Conservation (phyloP, 768 basidiomycete genomes). For the Rhodotorula paludigena region DNA sequence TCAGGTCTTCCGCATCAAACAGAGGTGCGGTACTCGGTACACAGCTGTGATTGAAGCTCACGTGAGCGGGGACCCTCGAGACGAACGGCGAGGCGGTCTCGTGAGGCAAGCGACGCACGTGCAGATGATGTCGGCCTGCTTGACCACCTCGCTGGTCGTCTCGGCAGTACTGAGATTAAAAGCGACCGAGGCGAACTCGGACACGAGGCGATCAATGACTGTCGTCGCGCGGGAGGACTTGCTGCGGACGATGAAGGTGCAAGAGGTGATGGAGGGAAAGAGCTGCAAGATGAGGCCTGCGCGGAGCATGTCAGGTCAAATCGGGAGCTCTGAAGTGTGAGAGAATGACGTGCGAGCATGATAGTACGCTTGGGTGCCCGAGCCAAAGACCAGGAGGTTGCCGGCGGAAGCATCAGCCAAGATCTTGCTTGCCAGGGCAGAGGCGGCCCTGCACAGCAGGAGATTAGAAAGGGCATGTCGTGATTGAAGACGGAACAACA, state of each 20-base stretch:
- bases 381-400: slow-evolving; percentile 34
- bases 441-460: slow-evolving; percentile 19
- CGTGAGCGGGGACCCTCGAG: too few relatives aligned
- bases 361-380: slow-evolving; percentile 34
- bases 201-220: background rate
- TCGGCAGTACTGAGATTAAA: background rate
- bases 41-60: too few relatives aligned
- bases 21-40: slow-evolving; percentile 42
- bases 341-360: slow-evolving; percentile 21
- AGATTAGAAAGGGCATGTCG: too few relatives aligned
- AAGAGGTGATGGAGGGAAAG: slow-evolving; percentile 27
- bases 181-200: slow-evolving; percentile 18
- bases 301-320: background rate
- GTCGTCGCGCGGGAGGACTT: slow-evolving; percentile 8
- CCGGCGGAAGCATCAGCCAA: slow-evolving; percentile 6
- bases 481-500: background rate
- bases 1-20: slow-evolving; percentile 25
- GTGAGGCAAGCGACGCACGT: slow-evolving; percentile 25
- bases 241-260: slow-evolving; percentile 19
- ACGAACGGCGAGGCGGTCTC: too few relatives aligned
- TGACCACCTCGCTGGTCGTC: slow-evolving; percentile 11
- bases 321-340: background rate
- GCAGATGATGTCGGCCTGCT: slow-evolving; percentile 43
- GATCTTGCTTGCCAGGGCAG: slow-evolving; percentile 23
- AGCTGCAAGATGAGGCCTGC: slow-evolving; percentile 35